Conservation (phyloP, 306 rosid species). For the Gastrolobium villosum region DNA sequence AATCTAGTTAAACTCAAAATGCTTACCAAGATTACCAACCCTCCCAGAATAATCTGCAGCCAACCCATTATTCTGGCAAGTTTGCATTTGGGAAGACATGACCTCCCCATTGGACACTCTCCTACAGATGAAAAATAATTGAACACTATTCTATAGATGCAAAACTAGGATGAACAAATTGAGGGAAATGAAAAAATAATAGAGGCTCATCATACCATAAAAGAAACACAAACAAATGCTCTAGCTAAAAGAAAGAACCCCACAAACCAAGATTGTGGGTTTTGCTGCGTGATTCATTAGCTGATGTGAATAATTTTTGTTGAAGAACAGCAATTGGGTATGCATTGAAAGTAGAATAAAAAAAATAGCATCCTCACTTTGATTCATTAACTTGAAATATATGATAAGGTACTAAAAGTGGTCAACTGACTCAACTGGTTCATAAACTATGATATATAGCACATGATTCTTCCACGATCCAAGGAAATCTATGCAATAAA, state of each 20-base stretch:
- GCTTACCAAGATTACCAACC: slow-evolving; percentile 74
- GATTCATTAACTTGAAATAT: slow-evolving; percentile 39
- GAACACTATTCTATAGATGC: neutral
- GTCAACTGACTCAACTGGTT: slow-evolving; percentile 42
- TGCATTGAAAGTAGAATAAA: slow-evolving; percentile 16
- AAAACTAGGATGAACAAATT: slow-evolving; percentile 27
- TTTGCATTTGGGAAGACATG: slow-evolving; percentile 69
- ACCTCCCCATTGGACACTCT: slow-evolving; percentile 56
- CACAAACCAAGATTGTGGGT: neutral
- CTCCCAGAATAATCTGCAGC: slow-evolving; percentile 77
- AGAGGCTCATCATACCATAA: slow-evolving; percentile 36
- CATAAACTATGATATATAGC: slow-evolving; percentile 40
- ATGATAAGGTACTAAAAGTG: slow-evolving; percentile 43
- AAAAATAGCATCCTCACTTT: neutral
- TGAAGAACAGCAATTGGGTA: slow-evolving; percentile 21
- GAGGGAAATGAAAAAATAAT: slow-evolving; percentile 24
- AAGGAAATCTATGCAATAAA: slow-evolving; percentile 19
- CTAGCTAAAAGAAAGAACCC: neutral
- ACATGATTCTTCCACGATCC: slow-evolving; percentile 45
- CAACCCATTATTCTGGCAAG: slow-evolving; percentile 64
- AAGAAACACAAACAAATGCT: slow-evolving; percentile 21
- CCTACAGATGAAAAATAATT: neutral
- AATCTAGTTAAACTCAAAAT: slow-evolving; percentile 68
- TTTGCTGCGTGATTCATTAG: slow-evolving; percentile 17
- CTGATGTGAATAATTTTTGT: slow-evolving; percentile 13